Evolutionary conservation across 768 basidiomycete species (phyloP).

Genomic region (Pholiota microspora): DNA sequence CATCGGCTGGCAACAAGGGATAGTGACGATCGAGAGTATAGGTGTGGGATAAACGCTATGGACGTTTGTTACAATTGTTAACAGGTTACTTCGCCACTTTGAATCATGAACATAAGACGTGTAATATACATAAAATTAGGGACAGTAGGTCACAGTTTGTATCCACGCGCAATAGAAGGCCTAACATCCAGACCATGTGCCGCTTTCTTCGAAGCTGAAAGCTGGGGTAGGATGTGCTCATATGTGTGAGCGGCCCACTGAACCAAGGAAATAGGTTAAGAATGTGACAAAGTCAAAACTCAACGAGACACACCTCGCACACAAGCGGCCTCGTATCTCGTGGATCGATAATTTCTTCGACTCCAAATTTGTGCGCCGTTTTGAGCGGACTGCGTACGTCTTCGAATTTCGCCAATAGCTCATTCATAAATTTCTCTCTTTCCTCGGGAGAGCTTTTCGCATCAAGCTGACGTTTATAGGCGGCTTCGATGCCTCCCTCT

Average conservation of each 20-base stretch:
- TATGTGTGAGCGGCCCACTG: conserved; percentile 37
- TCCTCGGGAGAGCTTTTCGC: conserved; percentile 26
- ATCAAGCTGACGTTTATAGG: conserved; percentile 38
- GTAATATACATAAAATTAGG: too few relatives aligned
- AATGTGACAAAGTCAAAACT: too few relatives aligned
- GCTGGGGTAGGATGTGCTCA: conserved; percentile 31
- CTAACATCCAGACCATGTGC: conserved; percentile 28
- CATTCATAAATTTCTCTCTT: conserved; percentile 32
- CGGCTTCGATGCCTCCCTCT: conserved; percentile 41
- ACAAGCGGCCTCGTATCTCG: conserved; percentile 34
- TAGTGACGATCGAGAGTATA: neutral
- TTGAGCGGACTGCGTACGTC: conserved; percentile 35
- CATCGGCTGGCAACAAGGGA: conserved; percentile 9
- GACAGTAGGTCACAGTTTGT: conserved; percentile 18
- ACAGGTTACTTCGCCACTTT: too few relatives aligned
- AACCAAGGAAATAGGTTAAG: neutral
- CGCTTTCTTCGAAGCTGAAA: conserved; percentile 24
- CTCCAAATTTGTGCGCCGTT: conserved; percentile 37
- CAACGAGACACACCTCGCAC: conserved; percentile 35
- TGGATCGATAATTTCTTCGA: conserved; percentile 42
- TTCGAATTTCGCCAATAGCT: conserved; percentile 33
- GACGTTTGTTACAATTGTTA: neutral
- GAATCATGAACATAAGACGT: too few relatives aligned
- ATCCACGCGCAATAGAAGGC: conserved; percentile 29
- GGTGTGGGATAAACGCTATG: neutral